Percentiles rank a stretch among this genome's conserved stretches.
Conservation (phyloP, 2,329 filamentous ascomycete species). For the Venturia asperata region DNA sequence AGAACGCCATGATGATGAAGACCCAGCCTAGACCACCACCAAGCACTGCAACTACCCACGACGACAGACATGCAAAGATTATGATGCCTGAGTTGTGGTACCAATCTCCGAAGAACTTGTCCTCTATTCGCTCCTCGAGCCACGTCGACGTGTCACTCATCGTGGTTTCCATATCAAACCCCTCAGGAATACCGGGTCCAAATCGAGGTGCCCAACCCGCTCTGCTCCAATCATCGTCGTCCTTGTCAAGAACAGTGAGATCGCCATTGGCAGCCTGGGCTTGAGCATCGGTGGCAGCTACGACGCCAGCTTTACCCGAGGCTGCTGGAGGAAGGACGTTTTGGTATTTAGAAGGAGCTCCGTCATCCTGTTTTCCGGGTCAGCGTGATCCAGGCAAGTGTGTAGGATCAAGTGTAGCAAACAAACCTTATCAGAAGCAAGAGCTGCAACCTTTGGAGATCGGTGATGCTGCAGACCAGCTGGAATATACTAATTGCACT, state of each 20-base stretch:
- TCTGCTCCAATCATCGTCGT: slow-evolving; percentile 42
- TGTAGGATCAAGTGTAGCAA: slow-evolving; percentile 28
- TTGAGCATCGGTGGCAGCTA: slow-evolving; percentile 47
- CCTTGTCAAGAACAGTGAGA: slow-evolving; percentile 47
- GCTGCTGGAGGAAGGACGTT: slow-evolving; percentile 73
- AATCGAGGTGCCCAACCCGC: slow-evolving; percentile 89
- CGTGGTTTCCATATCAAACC: slow-evolving; percentile 49
- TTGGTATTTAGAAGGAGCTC: slow-evolving; percentile 61
- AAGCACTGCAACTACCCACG: slow-evolving; percentile 82
- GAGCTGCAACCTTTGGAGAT: slow-evolving; percentile 46
- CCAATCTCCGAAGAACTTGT: slow-evolving; percentile 95
- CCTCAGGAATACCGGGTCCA: slow-evolving; percentile 52
- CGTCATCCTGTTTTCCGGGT: slow-evolving; percentile 49
- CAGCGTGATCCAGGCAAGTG: slow-evolving; percentile 26
- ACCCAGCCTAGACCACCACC: slow-evolving; percentile 92
- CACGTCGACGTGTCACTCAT: slow-evolving; percentile 82
- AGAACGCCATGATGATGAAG: slow-evolving; percentile 84
- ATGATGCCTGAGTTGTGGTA: slow-evolving; percentile 97
- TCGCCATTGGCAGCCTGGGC: slow-evolving; percentile 46
- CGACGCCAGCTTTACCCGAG: slow-evolving; percentile 53
- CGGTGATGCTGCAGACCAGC: slow-evolving; percentile 10
- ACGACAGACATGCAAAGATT: slow-evolving; percentile 80
- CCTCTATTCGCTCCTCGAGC: slow-evolving; percentile 74
- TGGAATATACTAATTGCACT: background rate
- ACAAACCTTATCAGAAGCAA: slow-evolving; percentile 64